phyloP scores from a whole-genome alignment of 148 eudicot genomes.

The Amaranthus cruentus region DNA sequence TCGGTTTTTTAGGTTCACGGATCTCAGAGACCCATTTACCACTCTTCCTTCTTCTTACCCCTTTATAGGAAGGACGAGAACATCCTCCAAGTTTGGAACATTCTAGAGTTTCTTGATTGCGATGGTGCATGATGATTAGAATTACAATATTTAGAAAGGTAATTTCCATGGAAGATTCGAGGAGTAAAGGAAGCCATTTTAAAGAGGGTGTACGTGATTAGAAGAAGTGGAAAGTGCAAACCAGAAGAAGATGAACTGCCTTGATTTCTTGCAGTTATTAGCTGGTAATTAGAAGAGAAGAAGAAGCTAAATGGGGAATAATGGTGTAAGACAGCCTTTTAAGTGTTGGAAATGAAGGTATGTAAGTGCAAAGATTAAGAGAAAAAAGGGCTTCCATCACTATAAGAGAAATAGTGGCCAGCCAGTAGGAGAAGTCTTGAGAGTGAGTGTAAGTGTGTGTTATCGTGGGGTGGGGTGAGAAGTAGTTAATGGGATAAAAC shows the following conservation, averaged over 20 bases:
- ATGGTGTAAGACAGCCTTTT: conserved; percentile 11
- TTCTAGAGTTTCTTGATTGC: neutral
- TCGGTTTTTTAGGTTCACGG: conserved; percentile 63
- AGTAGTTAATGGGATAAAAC: conserved; percentile 7
- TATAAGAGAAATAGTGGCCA: conserved; percentile 1
- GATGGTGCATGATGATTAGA: neutral
- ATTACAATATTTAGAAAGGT: neutral
- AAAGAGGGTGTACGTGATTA: neutral
- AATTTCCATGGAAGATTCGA: conserved; percentile 7
- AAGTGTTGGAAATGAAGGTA: conserved; percentile 2
- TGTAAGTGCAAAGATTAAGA: neutral
- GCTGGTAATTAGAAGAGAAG: conserved; percentile 5
- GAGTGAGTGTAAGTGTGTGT: neutral
- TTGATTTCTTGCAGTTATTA: neutral
- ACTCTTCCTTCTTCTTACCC: conserved; percentile 57
- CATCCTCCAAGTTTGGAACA: neutral
- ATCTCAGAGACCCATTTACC: conserved; percentile 83
- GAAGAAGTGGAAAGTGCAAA: conserved; percentile 3
- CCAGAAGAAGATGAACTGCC: conserved; percentile 15
- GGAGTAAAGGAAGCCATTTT: conserved; percentile 12
- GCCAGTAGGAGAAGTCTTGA: neutral
- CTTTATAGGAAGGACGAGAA: conserved; percentile 34
- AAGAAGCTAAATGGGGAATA: neutral
- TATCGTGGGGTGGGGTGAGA: neutral
- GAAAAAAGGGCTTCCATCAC: neutral